Evolutionary conservation across 768 basidiomycete genomes (phyloP), one percentile per base, ranked within the genome.

Genomic region (Suillus ampliporus): DNA sequence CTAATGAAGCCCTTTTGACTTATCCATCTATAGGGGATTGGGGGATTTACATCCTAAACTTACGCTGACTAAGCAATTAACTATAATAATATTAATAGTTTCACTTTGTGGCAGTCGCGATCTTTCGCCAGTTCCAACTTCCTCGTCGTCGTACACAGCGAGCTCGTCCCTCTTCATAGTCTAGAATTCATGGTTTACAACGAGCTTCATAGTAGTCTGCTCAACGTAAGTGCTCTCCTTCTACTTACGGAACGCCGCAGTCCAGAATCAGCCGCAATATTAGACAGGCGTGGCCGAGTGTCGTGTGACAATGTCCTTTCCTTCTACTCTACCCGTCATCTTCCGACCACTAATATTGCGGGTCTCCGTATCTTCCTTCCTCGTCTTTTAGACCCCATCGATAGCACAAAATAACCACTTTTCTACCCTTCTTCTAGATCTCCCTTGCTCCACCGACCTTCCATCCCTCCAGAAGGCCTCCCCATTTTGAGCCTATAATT

Each of bases 261-360:
- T 23, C 15, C 15, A 53, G 15, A 54, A 54, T 54, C 23, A 56
- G 15, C 23, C 37, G 52, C 35, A 8, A 35, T 37, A n/a, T n/a
- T n/a, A 53, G 47, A 28, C 26, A 48, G 28, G 21, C 8, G 38
- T 26, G 17, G 23, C 37, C 23, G n/a, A 28, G 31, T 23, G 38
- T 26, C 54, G 37, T 40, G 54, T 56, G 54, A 56, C 10, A 19
- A 23, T 26, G 4, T 3, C 17, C 37, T 56, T 40, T 37, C 23
- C 21, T 52, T 52, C 51, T 35, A 9, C 34, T n/a, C n/a, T 2
- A 15, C 21, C 52, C 52, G 54, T 56, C 54, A 56, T 56, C n/a
- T 13, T 23, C 54, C 54, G 53, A 23, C 37, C n/a, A 21, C n/a
- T 23, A 37, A 21, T 23, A 54, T 38, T 34, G 2, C 34, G 34